A percentile compares a stretch with the other conserved stretches of the same genome.
These are phyloP conservation scores for Camelina neglecta DNA, from an alignment of 345 rosid species.

Conservation along the genomic window DNA sequence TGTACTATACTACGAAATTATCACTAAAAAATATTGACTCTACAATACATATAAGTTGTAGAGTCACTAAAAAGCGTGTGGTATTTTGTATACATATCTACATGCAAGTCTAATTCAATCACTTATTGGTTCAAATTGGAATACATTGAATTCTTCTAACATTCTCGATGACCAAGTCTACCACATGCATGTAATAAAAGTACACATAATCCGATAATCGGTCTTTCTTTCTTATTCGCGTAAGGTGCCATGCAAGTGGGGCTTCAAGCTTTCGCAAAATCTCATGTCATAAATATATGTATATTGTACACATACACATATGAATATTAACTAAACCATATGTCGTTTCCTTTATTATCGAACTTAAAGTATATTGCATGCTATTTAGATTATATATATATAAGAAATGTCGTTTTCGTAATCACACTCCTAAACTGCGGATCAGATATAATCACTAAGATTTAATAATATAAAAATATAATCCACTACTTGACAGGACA, in stretches of 20 bases:
- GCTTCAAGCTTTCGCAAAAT: slow-evolving; percentile 36
- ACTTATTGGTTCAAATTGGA: slow-evolving; percentile 13
- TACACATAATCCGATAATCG: slow-evolving; percentile 34
- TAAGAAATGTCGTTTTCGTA: slow-evolving; percentile 30
- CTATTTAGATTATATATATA: background rate
- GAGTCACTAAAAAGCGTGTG: no score
- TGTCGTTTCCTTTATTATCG: background rate
- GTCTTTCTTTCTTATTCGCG: slow-evolving; percentile 37
- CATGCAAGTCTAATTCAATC: slow-evolving; percentile 34
- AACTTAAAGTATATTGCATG: slow-evolving; percentile 10
- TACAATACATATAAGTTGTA: background rate
- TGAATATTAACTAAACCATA: background rate
- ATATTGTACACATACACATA: background rate
- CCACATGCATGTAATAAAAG: slow-evolving; percentile 40
- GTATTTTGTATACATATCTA: background rate
- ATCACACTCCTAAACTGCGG: slow-evolving; percentile 35
- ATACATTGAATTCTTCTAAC: background rate
- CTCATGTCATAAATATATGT: slow-evolving; percentile 5
- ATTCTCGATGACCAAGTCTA: slow-evolving; percentile 36
- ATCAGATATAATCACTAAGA: slow-evolving; percentile 24
- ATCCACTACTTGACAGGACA: slow-evolving; percentile 20
- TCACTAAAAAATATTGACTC: slow-evolving; percentile 18
- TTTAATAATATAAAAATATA: slow-evolving; percentile 3
- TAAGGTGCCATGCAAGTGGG: slow-evolving; percentile 46
- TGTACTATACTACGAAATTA: slow-evolving; percentile 28